Conservation (phyloP, 148 eudicot species). For the Talinum fruticosum region DNA sequence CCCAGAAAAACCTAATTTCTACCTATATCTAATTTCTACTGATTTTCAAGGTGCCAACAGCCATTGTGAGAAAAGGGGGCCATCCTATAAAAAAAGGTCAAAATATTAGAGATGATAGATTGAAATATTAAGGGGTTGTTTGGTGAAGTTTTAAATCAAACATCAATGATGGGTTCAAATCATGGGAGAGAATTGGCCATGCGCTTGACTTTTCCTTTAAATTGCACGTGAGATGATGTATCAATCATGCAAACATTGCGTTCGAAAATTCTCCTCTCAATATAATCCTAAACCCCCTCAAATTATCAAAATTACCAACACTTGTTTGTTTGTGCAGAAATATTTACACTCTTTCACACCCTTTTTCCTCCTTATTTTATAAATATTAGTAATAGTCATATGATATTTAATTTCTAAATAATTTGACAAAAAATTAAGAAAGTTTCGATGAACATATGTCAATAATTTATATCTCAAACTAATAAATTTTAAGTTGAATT, state of each 20-base stretch:
- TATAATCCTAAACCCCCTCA: not conserved
- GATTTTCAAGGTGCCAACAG: not conserved
- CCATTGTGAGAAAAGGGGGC: not conserved
- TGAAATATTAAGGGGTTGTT: not conserved
- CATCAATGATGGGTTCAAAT: not conserved
- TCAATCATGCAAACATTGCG: not conserved
- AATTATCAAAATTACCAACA: not conserved
- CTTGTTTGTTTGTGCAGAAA: not conserved
- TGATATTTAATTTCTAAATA: too few species aligned
- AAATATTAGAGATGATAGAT: not conserved
- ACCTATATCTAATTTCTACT: not conserved
- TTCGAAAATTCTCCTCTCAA: not conserved
- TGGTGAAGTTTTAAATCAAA: not conserved
- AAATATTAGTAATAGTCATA: too few species aligned
- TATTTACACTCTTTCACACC: too few species aligned
- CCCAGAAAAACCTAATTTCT: too few species aligned
- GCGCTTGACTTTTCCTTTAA: slow-evolving; percentile 2
- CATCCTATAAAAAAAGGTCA: not conserved
- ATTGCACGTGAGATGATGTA: not conserved
- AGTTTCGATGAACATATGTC: too few species aligned
- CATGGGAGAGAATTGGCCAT: not conserved
- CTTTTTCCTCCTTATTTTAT: too few species aligned
- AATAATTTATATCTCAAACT: too few species aligned
- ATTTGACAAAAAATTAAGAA: too few species aligned
- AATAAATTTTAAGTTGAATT: too few species aligned